A percentile compares a stretch with the other conserved stretches of the same genome.
These are phyloP conservation scores for Acanthamoeba royreba DNA, from an alignment of 208 protist species.

Conservation along the genomic window DNA sequence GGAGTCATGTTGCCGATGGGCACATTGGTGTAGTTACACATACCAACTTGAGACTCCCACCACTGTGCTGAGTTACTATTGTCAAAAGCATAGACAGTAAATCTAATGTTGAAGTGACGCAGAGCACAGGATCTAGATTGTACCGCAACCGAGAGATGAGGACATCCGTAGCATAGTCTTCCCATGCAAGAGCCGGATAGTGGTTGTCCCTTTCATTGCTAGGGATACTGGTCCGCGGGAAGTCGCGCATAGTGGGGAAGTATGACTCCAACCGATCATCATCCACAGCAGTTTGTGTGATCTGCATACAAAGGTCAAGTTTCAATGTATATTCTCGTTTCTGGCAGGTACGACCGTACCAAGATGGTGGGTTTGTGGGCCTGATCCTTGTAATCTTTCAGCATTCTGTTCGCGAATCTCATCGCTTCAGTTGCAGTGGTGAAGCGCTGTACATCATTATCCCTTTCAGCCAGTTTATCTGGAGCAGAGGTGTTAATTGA, in stretches of 20 bases:
- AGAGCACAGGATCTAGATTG: neutral
- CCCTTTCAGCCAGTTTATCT: neutral
- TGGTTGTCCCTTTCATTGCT: slow-evolving; percentile 27
- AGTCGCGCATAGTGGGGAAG: slow-evolving; percentile 36
- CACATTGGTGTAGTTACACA: slow-evolving; percentile 75
- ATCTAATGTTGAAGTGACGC: neutral
- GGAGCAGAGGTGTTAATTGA: neutral
- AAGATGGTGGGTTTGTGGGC: slow-evolving; percentile 30
- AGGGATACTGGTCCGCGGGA: neutral
- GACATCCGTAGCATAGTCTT: slow-evolving; percentile 2
- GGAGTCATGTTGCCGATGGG: slow-evolving; percentile 77
- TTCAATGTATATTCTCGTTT: neutral
- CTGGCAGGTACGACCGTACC: no score
- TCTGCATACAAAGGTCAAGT: no score
- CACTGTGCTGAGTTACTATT: slow-evolving; percentile 31
- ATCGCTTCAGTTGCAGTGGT: neutral
- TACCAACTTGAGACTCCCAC: slow-evolving; percentile 49
- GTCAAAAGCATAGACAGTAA: neutral
- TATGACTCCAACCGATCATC: neutral
- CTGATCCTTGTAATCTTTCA: slow-evolving; percentile 45
- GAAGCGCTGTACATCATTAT: slow-evolving; percentile 29
- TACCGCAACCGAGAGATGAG: slow-evolving; percentile 21
- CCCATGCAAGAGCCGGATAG: slow-evolving; percentile 35
- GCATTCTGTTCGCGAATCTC: neutral
- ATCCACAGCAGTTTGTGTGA: neutral